A percentile compares a stretch with the other conserved stretches of the same genome.
These are phyloP conservation scores for Curvularia sp. DNA, from an alignment of 2,329 filamentous ascomycete genomes.

Conservation along the genomic window DNA sequence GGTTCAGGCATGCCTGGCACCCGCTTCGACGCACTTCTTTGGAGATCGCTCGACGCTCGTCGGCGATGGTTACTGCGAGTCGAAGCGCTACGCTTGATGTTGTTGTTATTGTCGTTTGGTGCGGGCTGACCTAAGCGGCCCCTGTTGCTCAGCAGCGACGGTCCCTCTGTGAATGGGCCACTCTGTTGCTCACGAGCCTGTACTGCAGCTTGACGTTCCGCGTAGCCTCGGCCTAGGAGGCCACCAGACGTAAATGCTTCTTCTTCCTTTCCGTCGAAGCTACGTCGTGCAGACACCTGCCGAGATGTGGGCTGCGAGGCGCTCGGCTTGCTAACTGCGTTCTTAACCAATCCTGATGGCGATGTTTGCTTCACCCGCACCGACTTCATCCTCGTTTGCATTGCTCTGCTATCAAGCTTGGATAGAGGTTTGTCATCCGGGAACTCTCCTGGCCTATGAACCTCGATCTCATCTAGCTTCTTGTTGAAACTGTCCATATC, in stretches of 20 bases:
- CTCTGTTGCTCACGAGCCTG: slow-evolving; percentile 52
- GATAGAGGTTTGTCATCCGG: slow-evolving; percentile 38
- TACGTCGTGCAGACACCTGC: slow-evolving; percentile 34
- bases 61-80: slow-evolving; percentile 43
- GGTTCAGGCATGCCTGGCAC: slow-evolving; percentile 61
- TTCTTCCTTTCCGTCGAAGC: slow-evolving; percentile 34
- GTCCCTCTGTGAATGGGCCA: slow-evolving; percentile 63
- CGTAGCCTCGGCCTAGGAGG: slow-evolving; percentile 60
- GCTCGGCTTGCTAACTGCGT: slow-evolving; percentile 27
- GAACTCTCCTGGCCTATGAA: slow-evolving; percentile 34
- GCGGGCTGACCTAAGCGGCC: slow-evolving; percentile 38
- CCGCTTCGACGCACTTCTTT: slow-evolving; percentile 57
- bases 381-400: slow-evolving; percentile 49
- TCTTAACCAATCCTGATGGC: slow-evolving; percentile 42
- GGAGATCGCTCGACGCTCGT: slow-evolving; percentile 50
- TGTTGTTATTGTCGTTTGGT: slow-evolving; percentile 12
- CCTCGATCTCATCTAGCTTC: slow-evolving; percentile 35
- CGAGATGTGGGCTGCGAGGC: slow-evolving; percentile 25
- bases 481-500: slow-evolving; percentile 67
- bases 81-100: slow-evolving; percentile 42
- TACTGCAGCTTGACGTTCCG: slow-evolving; percentile 53
- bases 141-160: slow-evolving; percentile 63
- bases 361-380: slow-evolving; percentile 48
- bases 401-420: slow-evolving; percentile 36
- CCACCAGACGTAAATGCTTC: slow-evolving; percentile 57